Evolutionary conservation across 306 rosid species (phyloP), one percentile per base, ranked within the genome.

Genomic region (Cucurbita argyrosperma): DNA sequence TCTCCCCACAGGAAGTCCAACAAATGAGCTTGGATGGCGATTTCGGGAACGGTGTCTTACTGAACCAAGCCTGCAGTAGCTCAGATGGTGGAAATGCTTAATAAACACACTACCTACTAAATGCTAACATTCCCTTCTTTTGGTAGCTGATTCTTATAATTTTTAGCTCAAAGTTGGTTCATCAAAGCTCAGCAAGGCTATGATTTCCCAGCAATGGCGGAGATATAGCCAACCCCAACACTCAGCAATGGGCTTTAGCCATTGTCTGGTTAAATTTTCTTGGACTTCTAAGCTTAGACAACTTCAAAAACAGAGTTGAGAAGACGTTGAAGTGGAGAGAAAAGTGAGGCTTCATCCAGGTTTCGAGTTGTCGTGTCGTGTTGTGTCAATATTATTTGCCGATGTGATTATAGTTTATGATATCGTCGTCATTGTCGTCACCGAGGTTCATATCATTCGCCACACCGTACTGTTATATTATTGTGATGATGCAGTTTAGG

Each of bases 1-100:
- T 94, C 30, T 94, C 98, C 76, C 97, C 97, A 2, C 92, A 86
- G 78, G 98, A 94, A 82, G 98, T 94, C 76, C 96, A 90, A 78
- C 97, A 88, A 65, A 89, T 94, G 97, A 94, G 98, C 71, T 77
- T 94, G 85, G 97, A 90, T 72, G 98, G 94, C 71, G 96, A 89
- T 82, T 85, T 90, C 52, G 90, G 92, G 45, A 88, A 81, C 13
- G 86, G 87, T 3, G 86, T 85, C 79, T 90, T 86, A 68, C 87
- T 81, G 65, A 94, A 90, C 82, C 98, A 94, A 87, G 92, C 98
- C 56, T 88, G 96, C 85, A 94, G 97, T 81, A 89, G 98, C 82
- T 90, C 98, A 3, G 98, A 88, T 12, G 96, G 97, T 1, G 96
- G 90, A 74, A 89, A 89, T 74, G 86, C 92, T 79, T 92, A 72